These are phyloP conservation scores for Diaporthe humulicola DNA, from an alignment of 2,329 filamentous ascomycete genomes.

Conservation along the genomic window DNA sequence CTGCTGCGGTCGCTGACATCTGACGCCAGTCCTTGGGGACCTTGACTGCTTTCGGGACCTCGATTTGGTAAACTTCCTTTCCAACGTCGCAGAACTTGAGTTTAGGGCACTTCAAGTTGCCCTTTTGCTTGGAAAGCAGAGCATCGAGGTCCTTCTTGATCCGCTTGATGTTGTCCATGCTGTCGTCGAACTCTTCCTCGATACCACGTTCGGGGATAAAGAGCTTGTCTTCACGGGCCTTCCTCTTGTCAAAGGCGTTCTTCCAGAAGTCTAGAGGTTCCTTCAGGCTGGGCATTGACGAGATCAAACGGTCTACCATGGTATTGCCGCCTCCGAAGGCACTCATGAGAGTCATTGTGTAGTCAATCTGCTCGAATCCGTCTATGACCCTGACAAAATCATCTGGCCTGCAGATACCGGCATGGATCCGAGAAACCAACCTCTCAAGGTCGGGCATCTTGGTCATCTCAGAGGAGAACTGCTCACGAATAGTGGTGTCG, in stretches of 20 bases:
- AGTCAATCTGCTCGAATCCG: conserved; percentile 97
- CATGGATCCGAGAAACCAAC: conserved; percentile 93
- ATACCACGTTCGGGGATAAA: conserved; percentile 89
- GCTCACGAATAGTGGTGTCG: conserved; percentile 83
- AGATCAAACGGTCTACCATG: conserved; percentile 85
- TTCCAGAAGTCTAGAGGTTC: conserved; percentile 87
- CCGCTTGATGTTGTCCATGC: conserved; percentile 80
- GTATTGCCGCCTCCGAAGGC: conserved; percentile 83
- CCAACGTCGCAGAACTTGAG: conserved; percentile 87
- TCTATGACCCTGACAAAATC: conserved; percentile 96
- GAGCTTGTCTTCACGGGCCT: conserved; percentile 83
- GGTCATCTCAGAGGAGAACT: conserved; percentile 88
- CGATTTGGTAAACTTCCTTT: conserved; percentile 97
- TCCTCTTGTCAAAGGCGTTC: conserved; percentile 87
- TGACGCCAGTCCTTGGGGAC: conserved; percentile 93
- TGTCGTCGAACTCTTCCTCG: conserved; percentile 92
- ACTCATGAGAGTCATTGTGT: conserved; percentile 85
- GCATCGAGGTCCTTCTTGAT: conserved; percentile 80
- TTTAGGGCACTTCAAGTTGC: conserved; percentile 79
- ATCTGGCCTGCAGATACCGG: conserved; percentile 87
- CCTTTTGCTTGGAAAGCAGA: conserved; percentile 78
- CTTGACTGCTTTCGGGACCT: conserved; percentile 87
- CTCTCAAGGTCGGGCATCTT: conserved; percentile 96
- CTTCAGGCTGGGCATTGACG: conserved; percentile 86
- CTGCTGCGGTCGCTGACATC: conserved; percentile 92